phyloP scores from a whole-genome alignment of 768 basidiomycete genomes.

The Boletus sp. region DNA sequence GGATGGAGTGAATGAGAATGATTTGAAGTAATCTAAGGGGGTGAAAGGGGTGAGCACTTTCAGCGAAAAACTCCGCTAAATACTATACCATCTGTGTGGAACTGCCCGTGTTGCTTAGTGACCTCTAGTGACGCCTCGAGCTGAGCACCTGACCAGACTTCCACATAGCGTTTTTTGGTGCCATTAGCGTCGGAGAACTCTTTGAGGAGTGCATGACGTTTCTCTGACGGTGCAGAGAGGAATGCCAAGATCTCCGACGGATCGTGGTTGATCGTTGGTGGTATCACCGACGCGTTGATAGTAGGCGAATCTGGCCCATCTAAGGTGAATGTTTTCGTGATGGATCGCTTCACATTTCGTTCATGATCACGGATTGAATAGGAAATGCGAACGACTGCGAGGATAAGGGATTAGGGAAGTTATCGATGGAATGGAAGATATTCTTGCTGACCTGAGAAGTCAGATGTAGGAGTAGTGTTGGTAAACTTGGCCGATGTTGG shows the following conservation, averaged over 20 bases:
- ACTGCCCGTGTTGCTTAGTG: constrained; percentile 54
- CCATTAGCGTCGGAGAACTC: constrained; percentile 27
- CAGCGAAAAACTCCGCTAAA: not conserved
- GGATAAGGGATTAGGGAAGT: too few species aligned
- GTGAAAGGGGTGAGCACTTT: not conserved
- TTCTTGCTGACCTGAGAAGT: constrained; percentile 9
- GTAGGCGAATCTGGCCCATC: constrained; percentile 5
- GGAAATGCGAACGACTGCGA: constrained; percentile 41
- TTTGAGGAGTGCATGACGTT: constrained; percentile 46
- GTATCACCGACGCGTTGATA: constrained; percentile 9
- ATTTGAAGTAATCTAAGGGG: constrained; percentile 47
- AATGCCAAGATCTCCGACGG: constrained; percentile 40
- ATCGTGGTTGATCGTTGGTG: constrained; percentile 16
- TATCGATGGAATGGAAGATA: not conserved
- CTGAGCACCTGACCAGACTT: constrained; percentile 51
- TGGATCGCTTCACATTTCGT: constrained; percentile 45
- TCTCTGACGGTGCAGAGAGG: constrained; percentile 42
- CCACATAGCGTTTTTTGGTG: constrained; percentile 50
- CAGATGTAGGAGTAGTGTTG: constrained; percentile 7
- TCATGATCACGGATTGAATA: constrained; percentile 51
- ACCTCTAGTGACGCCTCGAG: constrained; percentile 54
- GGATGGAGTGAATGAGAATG: constrained; percentile 52
- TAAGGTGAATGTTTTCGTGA: constrained; percentile 40
- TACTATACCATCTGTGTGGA: constrained; percentile 58
- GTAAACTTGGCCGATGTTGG: constrained; percentile 38